Conservation (phyloP, 2,329 filamentous ascomycete species). For the Didymella segeticola region DNA sequence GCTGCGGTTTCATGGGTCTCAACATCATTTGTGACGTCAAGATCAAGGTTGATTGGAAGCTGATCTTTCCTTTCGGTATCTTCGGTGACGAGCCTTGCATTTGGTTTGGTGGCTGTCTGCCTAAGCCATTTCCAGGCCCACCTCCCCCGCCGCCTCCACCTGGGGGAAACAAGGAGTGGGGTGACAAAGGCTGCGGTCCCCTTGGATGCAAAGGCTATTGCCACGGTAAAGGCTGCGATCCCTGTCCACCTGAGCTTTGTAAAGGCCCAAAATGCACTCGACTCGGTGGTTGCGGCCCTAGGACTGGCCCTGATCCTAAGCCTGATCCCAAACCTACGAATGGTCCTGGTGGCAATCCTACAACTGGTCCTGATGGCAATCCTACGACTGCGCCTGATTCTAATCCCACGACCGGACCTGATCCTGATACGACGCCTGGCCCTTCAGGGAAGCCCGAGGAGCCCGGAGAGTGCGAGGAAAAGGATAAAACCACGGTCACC, state of each 20-base stretch:
- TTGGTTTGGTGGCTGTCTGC: slow-evolving; percentile 18
- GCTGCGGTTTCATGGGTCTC: slow-evolving; percentile 36
- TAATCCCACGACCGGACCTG: slow-evolving; percentile 26
- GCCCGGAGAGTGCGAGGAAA: slow-evolving; percentile 22
- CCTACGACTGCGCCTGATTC: no score
- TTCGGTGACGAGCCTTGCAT: slow-evolving; percentile 21
- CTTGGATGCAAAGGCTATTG: slow-evolving; percentile 31
- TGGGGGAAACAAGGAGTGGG: background rate
- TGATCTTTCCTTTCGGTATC: slow-evolving; percentile 18
- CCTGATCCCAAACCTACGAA: slow-evolving; percentile 16
- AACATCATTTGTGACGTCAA: slow-evolving; percentile 25
- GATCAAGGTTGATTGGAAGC: background rate
- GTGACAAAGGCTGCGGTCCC: slow-evolving; percentile 13
- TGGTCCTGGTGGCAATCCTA: no score
- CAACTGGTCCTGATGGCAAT: no score
- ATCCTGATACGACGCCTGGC: no score
- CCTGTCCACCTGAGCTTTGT: slow-evolving; percentile 30
- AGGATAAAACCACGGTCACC: slow-evolving; percentile 31
- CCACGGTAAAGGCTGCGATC: slow-evolving; percentile 19
- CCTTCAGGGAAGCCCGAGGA: no score
- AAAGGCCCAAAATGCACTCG: slow-evolving; percentile 17
- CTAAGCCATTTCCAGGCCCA: background rate
- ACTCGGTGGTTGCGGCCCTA: slow-evolving; percentile 25
- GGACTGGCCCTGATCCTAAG: slow-evolving; percentile 25
- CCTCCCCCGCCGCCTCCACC: background rate